Evolutionary conservation across 441 rosid genomes (phyloP).

Genomic region (Flueggea neowawraea): DNA sequence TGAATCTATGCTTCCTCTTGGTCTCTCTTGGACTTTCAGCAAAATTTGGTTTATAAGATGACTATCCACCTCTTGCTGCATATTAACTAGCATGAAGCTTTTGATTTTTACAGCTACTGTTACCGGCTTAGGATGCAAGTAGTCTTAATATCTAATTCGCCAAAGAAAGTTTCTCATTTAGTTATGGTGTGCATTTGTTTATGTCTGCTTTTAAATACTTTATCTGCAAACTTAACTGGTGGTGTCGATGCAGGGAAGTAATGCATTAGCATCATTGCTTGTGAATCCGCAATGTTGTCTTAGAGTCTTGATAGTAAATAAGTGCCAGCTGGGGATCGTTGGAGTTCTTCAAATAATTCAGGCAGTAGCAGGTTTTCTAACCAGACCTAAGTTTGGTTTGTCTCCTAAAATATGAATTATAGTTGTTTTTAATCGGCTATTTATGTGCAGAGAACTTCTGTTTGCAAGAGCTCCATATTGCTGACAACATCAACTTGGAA

Average conservation of each 20-base stretch:
- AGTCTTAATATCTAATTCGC: no score
- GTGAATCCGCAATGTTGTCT: constrained; percentile 55
- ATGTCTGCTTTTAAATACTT: neutral
- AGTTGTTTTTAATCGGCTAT: constrained; percentile 1
- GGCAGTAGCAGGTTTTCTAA: constrained; percentile 64
- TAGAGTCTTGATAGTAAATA: constrained; percentile 57
- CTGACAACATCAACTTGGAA: constrained; percentile 42
- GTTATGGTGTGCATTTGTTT: no score
- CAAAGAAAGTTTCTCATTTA: no score
- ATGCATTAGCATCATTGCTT: constrained; percentile 58
- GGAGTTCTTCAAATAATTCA: constrained; percentile 69
- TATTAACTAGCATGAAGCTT: no score
- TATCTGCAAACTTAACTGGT: constrained; percentile 13
- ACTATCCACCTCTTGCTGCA: no score
- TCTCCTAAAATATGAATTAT: neutral
- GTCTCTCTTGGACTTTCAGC: no score
- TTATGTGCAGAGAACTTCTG: constrained; percentile 50
- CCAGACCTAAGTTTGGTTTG: constrained; percentile 1
- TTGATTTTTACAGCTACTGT: no score
- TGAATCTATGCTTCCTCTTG: no score
- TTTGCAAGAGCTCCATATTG: constrained; percentile 78
- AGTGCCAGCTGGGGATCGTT: constrained; percentile 68
- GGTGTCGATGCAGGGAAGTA: constrained; percentile 53
- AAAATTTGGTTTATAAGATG: no score
- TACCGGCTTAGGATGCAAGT: no score